A percentile compares a stretch with the other conserved stretches of the same genome.
phyloP scores from a whole-genome alignment of 176 grass and related monocot genomes.

The Aegilops umbellulata region DNA sequence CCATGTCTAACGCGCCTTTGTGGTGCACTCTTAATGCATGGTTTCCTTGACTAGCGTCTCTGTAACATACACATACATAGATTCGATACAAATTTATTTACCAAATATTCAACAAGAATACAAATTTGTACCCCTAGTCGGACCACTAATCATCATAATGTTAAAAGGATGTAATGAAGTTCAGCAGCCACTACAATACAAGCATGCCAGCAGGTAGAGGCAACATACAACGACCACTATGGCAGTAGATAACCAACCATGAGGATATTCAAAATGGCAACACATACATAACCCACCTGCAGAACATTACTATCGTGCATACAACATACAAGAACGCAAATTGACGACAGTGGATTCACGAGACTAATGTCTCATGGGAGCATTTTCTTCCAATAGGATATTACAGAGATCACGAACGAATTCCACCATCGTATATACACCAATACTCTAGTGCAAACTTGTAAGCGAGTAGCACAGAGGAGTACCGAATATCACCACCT shows the following conservation, averaged over 20 bases:
- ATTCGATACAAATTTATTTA: too few relatives aligned
- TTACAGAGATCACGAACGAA: neutral
- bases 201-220: neutral
- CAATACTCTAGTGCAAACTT: neutral
- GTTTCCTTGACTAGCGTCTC: too few relatives aligned
- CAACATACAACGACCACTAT: neutral
- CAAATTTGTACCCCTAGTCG: too few relatives aligned
- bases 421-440: neutral
- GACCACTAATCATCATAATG: neutral
- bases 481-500: neutral
- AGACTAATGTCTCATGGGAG: neutral
- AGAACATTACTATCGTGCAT: neutral
- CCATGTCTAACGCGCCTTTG: too few relatives aligned
- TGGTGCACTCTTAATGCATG: too few relatives aligned
- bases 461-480: neutral
- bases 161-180: neutral
- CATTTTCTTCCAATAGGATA: neutral
- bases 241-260: neutral
- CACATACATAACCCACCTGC: neutral
- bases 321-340: neutral
- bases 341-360: neutral
- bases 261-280: neutral
- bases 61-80: too few relatives aligned
- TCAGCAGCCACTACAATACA: neutral
- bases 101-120: too few relatives aligned